A percentile compares a stretch with the other conserved stretches of the same genome.
Evolutionary conservation across 129 eudicot genomes (phyloP).

Genomic region (Escallonia rubra): DNA sequence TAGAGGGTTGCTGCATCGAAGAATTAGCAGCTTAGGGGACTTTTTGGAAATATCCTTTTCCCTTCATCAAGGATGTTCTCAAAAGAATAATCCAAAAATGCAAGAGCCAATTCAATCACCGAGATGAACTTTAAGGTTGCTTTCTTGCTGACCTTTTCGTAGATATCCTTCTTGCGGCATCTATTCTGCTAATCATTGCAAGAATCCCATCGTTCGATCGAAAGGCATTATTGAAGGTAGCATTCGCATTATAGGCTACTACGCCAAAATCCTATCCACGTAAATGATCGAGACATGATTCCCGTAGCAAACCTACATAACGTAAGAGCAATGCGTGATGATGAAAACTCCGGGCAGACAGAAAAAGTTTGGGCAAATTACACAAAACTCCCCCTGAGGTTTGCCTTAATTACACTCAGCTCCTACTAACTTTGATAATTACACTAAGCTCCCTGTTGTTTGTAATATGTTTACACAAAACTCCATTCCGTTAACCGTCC

Average conservation of each 20-base stretch:
- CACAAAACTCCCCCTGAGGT: too few species aligned
- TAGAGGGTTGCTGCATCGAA: conserved; percentile 14
- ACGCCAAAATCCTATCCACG: not conserved
- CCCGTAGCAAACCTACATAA: conserved; percentile 1
- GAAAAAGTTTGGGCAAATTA: too few species aligned
- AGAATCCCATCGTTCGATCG: conserved; percentile 9
- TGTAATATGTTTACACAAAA: too few species aligned
- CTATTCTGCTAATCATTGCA: conserved; percentile 16
- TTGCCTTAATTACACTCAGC: too few species aligned
- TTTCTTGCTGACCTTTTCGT: conserved; percentile 22
- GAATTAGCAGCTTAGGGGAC: not conserved
- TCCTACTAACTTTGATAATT: too few species aligned
- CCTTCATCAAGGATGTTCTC: conserved; percentile 8
- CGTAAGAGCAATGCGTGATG: not conserved
- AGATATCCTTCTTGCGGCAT: conserved; percentile 19
- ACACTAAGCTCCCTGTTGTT: too few species aligned
- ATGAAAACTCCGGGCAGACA: too few species aligned
- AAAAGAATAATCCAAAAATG: conserved; percentile 18
- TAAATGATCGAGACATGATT: conserved; percentile 4
- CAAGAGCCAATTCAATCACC: conserved; percentile 22
- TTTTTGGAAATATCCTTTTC: conserved; percentile 11
- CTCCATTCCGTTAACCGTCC: too few species aligned
- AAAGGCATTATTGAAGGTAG: conserved; percentile 8
- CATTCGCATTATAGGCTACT: conserved; percentile 3
- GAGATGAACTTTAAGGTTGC: conserved; percentile 19